Evolutionary conservation across 768 basidiomycete genomes (phyloP).

Genomic region (Kockovaella imperatae): DNA sequence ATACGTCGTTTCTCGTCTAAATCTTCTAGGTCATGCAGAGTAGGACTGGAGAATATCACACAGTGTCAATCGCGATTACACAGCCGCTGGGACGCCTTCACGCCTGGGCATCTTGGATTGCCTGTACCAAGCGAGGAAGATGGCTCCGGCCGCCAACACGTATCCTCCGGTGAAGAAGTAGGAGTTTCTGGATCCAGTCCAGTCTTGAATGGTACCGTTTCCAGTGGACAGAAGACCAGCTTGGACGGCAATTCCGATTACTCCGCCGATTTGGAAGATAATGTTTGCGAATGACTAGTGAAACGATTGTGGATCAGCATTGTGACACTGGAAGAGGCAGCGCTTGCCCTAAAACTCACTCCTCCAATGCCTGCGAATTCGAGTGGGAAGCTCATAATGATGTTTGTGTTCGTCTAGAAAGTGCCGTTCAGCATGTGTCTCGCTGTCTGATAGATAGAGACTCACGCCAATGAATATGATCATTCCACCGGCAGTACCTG

Average conservation of each 20-base stretch:
- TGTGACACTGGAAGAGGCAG: conserved; percentile 13
- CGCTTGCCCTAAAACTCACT: too few relatives aligned
- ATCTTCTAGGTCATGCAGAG: too few relatives aligned
- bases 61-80: too few relatives aligned
- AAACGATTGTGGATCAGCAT: conserved; percentile 25
- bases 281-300: conserved; percentile 37
- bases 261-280: conserved; percentile 37
- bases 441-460: conserved; percentile 7
- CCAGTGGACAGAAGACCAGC: conserved; percentile 31
- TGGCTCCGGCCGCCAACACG: conserved; percentile 24
- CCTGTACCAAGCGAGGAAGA: conserved; percentile 33
- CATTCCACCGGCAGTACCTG: conserved; percentile 34
- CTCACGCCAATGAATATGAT: conserved; percentile 38
- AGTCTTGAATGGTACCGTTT: conserved; percentile 31
- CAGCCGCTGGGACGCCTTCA: conserved; percentile 20
- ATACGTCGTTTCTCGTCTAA: too few relatives aligned
- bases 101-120: conserved; percentile 29
- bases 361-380: too few relatives aligned
- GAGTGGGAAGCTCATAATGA: conserved; percentile 15
- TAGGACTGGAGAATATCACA: too few relatives aligned
- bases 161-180: conserved; percentile 37
- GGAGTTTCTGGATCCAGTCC: conserved; percentile 28
- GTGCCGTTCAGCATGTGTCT: neutral
- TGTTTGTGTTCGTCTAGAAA: conserved; percentile 4
- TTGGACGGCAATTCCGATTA: conserved; percentile 37